phyloP scores from a whole-genome alignment of 2,329 filamentous ascomycete genomes.

The Dactylonectria macrodidyma region DNA sequence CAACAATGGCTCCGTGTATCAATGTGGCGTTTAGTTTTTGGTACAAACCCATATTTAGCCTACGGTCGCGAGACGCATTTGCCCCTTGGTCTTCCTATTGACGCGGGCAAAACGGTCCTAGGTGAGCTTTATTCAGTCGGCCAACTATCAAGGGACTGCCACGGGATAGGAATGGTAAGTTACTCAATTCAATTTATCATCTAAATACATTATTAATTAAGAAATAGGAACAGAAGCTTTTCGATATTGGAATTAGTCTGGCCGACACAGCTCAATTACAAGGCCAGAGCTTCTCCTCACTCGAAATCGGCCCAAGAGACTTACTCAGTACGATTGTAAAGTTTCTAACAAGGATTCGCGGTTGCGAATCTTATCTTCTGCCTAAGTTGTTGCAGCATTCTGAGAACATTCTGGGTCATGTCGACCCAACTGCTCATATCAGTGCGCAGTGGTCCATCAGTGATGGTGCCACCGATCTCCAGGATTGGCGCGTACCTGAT shows the following conservation, averaged over 20 bases:
- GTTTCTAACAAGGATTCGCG: slow-evolving; percentile 45
- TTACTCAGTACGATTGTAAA: slow-evolving; percentile 47
- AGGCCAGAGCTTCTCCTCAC: slow-evolving; percentile 36
- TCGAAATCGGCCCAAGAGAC: slow-evolving; percentile 49
- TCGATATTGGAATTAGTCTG: slow-evolving; percentile 51
- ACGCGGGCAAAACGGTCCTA: slow-evolving; percentile 51
- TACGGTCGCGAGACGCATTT: slow-evolving; percentile 39
- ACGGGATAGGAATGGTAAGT: slow-evolving; percentile 52
- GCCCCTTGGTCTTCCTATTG: slow-evolving; percentile 44
- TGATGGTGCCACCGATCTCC: neutral
- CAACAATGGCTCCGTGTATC: slow-evolving; percentile 44
- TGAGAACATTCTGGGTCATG: slow-evolving; percentile 26
- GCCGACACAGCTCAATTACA: slow-evolving; percentile 47
- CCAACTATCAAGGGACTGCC: slow-evolving; percentile 49
- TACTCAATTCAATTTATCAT: neutral
- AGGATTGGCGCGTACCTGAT: slow-evolving; percentile 22
- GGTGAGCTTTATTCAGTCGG: slow-evolving; percentile 44
- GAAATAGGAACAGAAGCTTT: slow-evolving; percentile 52
- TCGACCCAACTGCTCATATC: slow-evolving; percentile 35
- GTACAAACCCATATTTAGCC: slow-evolving; percentile 26
- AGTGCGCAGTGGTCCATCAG: slow-evolving; percentile 18
- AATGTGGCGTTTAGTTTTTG: slow-evolving; percentile 43
- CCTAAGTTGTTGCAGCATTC: slow-evolving; percentile 48
- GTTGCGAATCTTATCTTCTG: slow-evolving; percentile 47
- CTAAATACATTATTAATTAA: neutral